Percentiles rank a stretch among this genome's conserved stretches.
These are phyloP conservation scores for Plenodomus lindquistii DNA, from an alignment of 2,329 filamentous ascomycete genomes.

Conservation along the genomic window DNA sequence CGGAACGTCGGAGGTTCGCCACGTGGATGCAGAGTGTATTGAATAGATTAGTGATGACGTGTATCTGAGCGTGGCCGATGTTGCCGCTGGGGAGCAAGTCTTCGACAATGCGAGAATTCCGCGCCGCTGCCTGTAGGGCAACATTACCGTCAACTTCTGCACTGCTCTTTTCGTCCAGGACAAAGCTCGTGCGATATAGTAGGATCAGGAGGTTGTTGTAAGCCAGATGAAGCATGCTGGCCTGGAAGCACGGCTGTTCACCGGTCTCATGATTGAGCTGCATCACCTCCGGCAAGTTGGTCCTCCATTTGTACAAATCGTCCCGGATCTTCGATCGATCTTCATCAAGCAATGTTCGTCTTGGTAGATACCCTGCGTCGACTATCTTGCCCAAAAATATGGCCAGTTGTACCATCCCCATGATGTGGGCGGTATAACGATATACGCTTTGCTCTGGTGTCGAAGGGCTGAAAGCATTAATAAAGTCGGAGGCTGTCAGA, in stretches of 20 bases:
- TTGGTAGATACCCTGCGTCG: constrained; percentile 41
- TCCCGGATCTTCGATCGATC: constrained; percentile 29
- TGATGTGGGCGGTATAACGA: constrained; percentile 39
- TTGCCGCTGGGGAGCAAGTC: constrained; percentile 52
- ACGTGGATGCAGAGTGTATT: constrained; percentile 55
- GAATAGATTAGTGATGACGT: constrained; percentile 55
- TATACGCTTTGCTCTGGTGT: constrained; percentile 32
- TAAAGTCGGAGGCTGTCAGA: constrained; percentile 44
- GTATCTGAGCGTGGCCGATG: constrained; percentile 51
- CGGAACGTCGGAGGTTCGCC: constrained; percentile 46
- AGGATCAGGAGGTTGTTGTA: constrained; percentile 55
- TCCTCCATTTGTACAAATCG: constrained; percentile 48
- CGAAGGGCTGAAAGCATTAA: constrained; percentile 34
- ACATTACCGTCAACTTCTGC: constrained; percentile 45
- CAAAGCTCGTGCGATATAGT: constrained; percentile 50
- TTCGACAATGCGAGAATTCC: constrained; percentile 53
- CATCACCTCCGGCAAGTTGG: constrained; percentile 41
- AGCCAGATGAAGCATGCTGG: constrained; percentile 48
- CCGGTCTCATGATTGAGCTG: constrained; percentile 37
- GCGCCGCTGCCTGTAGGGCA: constrained; percentile 52
- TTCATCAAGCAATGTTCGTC: constrained; percentile 17
- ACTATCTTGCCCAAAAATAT: constrained; percentile 45
- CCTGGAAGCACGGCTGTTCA: constrained; percentile 43
- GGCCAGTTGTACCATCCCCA: constrained; percentile 47
- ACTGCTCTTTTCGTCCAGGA: constrained; percentile 40